Base-by-base conservation (phyloP, 108 stramenopile species). In the Epithemia pelagica region DNA sequence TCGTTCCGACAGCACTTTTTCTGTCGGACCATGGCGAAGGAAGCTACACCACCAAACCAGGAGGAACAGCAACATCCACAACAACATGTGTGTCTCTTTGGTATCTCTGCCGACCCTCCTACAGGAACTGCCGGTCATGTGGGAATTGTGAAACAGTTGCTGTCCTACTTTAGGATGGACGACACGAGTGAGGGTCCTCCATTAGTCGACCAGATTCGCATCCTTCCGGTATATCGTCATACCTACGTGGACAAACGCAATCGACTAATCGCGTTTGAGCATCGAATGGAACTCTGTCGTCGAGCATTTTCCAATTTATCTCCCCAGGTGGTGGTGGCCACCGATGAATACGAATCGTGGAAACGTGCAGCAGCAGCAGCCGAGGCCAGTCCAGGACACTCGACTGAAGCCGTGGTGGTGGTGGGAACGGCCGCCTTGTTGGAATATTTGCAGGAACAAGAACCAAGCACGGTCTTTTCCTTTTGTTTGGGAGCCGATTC, bases 71-170 rank as follows among this genome's bases (percentile, higher is more conserved):
- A 46, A 46, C 37, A 15, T 10, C 37, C 10, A 46, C 73, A 61
- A 23, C 46, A 64, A 53, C 72, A 68, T 66, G 81, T 92, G 19
- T 92, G 91, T 63, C 73, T 93, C 56, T 90, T 90, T 73, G 92
- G 92, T 19, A 73, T 79, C 1, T 94, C 92, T 5, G 92, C 89
- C 56, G 86, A 94, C 75, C 92, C 92, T 30, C 92, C 92, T 23
- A 94, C 92, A 2, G 89, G 91, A 20, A 53, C 59, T 1, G 88
- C 84, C 22, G 92, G 88, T 0, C 92, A 94, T 67, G 66, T 78
- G 1, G 92, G 88, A n/a, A 87, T 94, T 18, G 87, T 83, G 0
- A 28, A 63, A 52, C 67, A 69, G 1, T 84, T 64, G 63, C 74
- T 68, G 10, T 32, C 52, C 30, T 30, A 8, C 1, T 59, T 64